These are phyloP conservation scores for Senna tora DNA, from an alignment of 306 rosid species.

Conservation along the genomic window DNA sequence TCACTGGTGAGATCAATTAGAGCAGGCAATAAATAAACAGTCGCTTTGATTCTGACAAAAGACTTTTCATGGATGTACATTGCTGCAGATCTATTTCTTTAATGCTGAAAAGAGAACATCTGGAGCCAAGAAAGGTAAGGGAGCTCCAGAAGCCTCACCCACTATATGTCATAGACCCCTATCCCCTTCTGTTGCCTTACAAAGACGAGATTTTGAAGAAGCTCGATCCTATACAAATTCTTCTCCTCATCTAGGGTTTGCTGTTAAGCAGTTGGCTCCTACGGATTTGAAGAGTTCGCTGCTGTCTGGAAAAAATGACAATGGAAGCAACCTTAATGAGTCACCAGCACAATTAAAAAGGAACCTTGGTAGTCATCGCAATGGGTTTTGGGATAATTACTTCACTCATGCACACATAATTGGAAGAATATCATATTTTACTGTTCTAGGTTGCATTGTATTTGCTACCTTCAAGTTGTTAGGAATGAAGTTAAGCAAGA, in stretches of 20 bases:
- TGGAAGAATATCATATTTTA: constrained; percentile 52
- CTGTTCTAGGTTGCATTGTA: constrained; percentile 71
- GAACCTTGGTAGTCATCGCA: constrained; percentile 60
- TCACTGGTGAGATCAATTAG: constrained; percentile 73
- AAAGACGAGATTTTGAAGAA: constrained; percentile 63
- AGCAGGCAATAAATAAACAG: constrained; percentile 27
- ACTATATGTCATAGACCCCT: constrained; percentile 71
- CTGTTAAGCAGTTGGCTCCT: constrained; percentile 86
- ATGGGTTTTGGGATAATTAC: constrained; percentile 63
- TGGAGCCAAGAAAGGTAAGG: constrained; percentile 63
- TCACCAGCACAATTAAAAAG: constrained; percentile 76
- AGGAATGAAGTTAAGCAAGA: constrained; percentile 51
- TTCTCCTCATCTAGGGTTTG: constrained; percentile 68
- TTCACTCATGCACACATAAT: constrained; percentile 45
- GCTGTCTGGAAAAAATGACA: constrained; percentile 59
- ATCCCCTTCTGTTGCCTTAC: constrained; percentile 57
- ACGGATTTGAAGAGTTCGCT: constrained; percentile 70
- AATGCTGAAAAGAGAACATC: constrained; percentile 59
- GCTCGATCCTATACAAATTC: constrained; percentile 62
- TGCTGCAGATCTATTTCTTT: constrained; percentile 81
- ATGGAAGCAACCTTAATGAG: constrained; percentile 44
- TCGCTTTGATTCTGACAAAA: constrained; percentile 34
- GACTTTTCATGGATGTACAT: constrained; percentile 35
- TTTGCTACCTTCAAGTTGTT: constrained; percentile 68
- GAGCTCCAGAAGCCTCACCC: constrained; percentile 48